Evolutionary conservation across 345 rosid species (phyloP).

Genomic region (Eucalyptus marginata): DNA sequence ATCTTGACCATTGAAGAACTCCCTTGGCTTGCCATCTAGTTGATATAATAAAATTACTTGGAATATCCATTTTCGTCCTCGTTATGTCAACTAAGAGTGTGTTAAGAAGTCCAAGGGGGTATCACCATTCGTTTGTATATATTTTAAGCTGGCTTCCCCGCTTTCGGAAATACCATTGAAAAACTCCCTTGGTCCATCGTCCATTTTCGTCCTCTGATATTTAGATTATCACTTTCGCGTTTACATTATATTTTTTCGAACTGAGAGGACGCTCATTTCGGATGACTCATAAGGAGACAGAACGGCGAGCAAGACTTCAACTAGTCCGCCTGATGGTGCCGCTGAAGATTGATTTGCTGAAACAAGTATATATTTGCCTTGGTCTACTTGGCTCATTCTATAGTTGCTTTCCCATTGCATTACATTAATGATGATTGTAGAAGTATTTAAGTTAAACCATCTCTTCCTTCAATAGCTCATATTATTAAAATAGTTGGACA

Average conservation of each 20-base stretch:
- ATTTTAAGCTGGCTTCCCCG: accelerated
- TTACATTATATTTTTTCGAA: accelerated
- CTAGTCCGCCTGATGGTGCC: neutral
- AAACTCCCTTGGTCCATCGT: neutral
- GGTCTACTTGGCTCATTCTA: too few relatives aligned
- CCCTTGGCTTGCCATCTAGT: neutral
- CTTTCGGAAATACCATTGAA: neutral
- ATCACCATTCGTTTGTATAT: too few relatives aligned
- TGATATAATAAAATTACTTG: too few relatives aligned
- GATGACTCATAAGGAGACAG: accelerated
- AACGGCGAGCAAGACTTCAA: neutral
- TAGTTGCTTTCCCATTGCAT: too few relatives aligned
- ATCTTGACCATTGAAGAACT: neutral
- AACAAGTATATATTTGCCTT: too few relatives aligned
- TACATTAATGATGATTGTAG: too few relatives aligned
- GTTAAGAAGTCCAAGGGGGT: too few relatives aligned
- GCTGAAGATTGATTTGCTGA: too few relatives aligned
- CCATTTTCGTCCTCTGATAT: neutral
- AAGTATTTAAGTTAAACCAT: too few relatives aligned
- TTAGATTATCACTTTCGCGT: accelerated
- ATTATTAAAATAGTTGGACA: too few relatives aligned
- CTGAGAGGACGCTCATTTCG: too few relatives aligned
- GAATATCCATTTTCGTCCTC: neutral
- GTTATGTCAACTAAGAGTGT: neutral
- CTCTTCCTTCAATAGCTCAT: too few relatives aligned